Evolutionary conservation across 208 protist genomes (phyloP).

Genomic region (Naegleria gruberi): DNA sequence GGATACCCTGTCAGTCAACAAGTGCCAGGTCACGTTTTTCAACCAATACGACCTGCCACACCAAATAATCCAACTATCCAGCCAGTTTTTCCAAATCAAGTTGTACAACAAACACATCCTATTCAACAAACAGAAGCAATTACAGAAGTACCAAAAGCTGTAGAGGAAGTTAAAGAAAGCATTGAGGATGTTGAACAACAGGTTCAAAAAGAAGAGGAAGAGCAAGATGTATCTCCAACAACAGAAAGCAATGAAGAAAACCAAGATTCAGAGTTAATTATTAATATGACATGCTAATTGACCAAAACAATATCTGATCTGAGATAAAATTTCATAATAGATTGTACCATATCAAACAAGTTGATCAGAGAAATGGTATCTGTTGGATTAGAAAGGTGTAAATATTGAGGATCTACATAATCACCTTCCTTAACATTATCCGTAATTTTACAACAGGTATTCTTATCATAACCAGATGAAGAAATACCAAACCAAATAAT

Average conservation of each 20-base stretch:
- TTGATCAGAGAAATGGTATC: background rate
- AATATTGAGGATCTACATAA: background rate
- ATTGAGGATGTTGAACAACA: too few species aligned
- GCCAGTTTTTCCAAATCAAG: too few species aligned
- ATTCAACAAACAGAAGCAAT: too few species aligned
- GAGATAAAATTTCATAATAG: background rate
- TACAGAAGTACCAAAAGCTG: too few species aligned
- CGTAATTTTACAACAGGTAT: background rate
- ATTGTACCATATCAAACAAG: background rate
- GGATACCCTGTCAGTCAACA: too few species aligned
- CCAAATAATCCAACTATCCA: too few species aligned
- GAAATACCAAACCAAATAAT: background rate
- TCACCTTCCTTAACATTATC: background rate
- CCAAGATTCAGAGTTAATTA: background rate
- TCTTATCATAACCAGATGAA: background rate
- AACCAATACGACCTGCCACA: too few species aligned
- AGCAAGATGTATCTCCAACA: too few species aligned
- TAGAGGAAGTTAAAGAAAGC: too few species aligned
- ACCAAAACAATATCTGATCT: background rate
- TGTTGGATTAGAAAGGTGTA: background rate
- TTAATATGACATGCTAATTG: background rate
- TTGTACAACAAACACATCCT: too few species aligned
- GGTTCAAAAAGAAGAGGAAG: too few species aligned
- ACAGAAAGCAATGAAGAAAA: background rate
- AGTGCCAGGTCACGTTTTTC: too few species aligned